A percentile compares a stretch with the other conserved stretches of the same genome.
phyloP scores from a whole-genome alignment of 306 rosid genomes.

The Rubus parviflorus region DNA sequence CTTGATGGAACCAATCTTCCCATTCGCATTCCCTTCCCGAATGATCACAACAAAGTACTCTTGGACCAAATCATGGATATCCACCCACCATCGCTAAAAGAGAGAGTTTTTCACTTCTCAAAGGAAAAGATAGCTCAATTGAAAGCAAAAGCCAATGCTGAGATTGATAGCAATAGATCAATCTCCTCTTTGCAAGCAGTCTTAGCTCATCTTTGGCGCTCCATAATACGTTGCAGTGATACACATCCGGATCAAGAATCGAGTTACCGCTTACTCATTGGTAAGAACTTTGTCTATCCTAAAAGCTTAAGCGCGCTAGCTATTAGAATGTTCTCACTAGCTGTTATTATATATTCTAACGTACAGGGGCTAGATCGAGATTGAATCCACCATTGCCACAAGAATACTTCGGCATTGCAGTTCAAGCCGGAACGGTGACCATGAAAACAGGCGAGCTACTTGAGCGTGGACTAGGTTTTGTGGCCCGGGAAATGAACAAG shows the following conservation, averaged over 20 bases:
- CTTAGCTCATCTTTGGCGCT: constrained; percentile 16
- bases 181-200: constrained; percentile 24
- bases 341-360: not conserved
- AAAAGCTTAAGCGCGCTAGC: too few species aligned
- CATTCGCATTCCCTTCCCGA: not conserved
- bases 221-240: not conserved
- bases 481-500: constrained; percentile 19
- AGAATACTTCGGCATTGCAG: constrained; percentile 14
- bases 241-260: not conserved
- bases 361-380: constrained; percentile 8
- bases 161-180: not conserved
- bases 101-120: constrained; percentile 15
- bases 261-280: constrained; percentile 7
- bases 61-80: not conserved
- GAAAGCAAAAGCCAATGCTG: constrained; percentile 22
- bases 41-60: not conserved
- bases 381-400: constrained; percentile 7
- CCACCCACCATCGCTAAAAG: not conserved
- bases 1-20: not conserved
- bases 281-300: not conserved
- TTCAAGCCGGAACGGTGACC: constrained; percentile 11
- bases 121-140: not conserved
- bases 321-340: not conserved
- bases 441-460: constrained; percentile 3
- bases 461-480: constrained; percentile 5